A percentile compares a stretch with the other conserved stretches of the same genome.
phyloP scores from a whole-genome alignment of 2,329 filamentous ascomycete genomes.

The Purpureocillium takamizusanense region DNA sequence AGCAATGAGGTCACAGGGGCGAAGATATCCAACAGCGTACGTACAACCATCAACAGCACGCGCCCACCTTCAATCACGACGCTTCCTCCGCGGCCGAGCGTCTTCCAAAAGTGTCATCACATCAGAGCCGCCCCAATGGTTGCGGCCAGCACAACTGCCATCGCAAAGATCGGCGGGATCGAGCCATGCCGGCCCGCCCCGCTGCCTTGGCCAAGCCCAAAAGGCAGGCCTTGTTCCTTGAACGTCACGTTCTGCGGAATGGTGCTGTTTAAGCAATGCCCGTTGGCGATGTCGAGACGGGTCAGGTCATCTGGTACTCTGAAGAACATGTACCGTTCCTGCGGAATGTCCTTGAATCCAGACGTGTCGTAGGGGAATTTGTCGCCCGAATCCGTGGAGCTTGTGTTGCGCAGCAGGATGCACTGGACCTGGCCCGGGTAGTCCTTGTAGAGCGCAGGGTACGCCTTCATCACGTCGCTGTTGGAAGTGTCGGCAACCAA shows the following conservation, averaged over 20 bases:
- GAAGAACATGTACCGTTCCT: slow-evolving; percentile 73
- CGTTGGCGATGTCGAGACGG: slow-evolving; percentile 56
- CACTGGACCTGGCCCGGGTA: slow-evolving; percentile 67
- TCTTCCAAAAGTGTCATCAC: slow-evolving; percentile 3
- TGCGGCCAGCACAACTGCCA: slow-evolving; percentile 10
- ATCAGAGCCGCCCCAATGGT: slow-evolving; percentile 12
- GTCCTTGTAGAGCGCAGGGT: slow-evolving; percentile 51
- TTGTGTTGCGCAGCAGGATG: slow-evolving; percentile 69
- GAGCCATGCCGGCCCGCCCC: slow-evolving; percentile 14
- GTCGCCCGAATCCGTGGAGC: slow-evolving; percentile 55
- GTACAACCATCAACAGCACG: no score
- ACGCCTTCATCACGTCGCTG: slow-evolving; percentile 63
- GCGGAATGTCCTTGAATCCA: slow-evolving; percentile 59
- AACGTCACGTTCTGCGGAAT: slow-evolving; percentile 67
- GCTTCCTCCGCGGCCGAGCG: no score
- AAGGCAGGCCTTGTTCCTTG: slow-evolving; percentile 49
- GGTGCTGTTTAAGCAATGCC: slow-evolving; percentile 56
- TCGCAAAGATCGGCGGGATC: slow-evolving; percentile 10
- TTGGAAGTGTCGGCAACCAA: slow-evolving; percentile 71
- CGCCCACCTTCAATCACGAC: no score
- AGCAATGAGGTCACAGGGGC: no score
- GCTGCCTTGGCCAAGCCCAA: slow-evolving; percentile 28
- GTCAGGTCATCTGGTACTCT: slow-evolving; percentile 58
- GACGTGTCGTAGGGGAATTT: slow-evolving; percentile 68
- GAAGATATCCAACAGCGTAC: no score